Evolutionary conservation across 345 rosid species (phyloP), one percentile per base, ranked within the genome.

Genomic region (Stellera chamaejasme): DNA sequence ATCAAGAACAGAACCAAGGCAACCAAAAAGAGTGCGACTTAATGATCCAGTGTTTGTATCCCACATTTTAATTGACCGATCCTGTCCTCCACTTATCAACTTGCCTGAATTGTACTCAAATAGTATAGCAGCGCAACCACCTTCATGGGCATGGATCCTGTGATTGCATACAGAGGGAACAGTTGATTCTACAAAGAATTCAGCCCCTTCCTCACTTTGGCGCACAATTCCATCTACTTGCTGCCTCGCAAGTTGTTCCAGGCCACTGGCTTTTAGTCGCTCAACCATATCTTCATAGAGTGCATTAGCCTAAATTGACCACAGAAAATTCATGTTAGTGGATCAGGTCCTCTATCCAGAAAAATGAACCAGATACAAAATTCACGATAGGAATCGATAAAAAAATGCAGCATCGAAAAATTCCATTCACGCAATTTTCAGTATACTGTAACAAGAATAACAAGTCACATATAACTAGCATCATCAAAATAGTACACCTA

Each of bases 211-310:
- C 76, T 89, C 97, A 59, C 83, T 79, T 54, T 77, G 82, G 23
- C 94, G 89, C 16, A 93, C 99, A 61, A 93, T 78, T 46, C 99
- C 99, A 76, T 93, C 99, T 52, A 89, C 97, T 72, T 93, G 99
- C 72, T 82, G 84, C 65, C 69, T 72, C 57, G 99, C 97, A 63
- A 93, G 94, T 68, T 56, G 79, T 80, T 84, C 94, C 52, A 87
- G 77, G 59, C 96, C 99, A 57, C 80, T 93, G 48, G 92, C 99
- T 76, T 67, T 93, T 57, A 87, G 91, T 59, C 76, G 83, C 57
- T 83, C 86, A 65, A 87, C 50, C 96, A 83, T 84, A 57, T 93
- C 97, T 76, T 87, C 97, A 70, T 89, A 89, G 28, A 89, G 89
- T 19, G 80, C 75, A 79, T 93, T 93, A 43, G 84, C 96, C 97